phyloP scores from a whole-genome alignment of 202 grass and related monocot genomes.

The Musa balbisiana region DNA sequence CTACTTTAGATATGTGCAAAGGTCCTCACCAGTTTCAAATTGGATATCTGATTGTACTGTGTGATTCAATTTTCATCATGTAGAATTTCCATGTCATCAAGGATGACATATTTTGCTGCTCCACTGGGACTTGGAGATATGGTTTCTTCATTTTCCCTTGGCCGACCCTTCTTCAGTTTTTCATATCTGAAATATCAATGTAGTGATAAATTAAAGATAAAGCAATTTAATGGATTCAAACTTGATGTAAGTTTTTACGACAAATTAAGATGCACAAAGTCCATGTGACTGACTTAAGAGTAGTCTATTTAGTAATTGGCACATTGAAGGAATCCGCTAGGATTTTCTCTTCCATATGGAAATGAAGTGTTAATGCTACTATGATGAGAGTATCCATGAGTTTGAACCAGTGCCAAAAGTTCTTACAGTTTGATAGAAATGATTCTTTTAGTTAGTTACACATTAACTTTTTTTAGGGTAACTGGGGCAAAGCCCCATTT shows the following conservation, averaged over 20 bases:
- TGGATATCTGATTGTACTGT: neutral
- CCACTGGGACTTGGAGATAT: constrained; percentile 44
- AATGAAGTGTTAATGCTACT: neutral
- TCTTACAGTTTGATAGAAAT: neutral
- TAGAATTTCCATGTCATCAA: constrained; percentile 73
- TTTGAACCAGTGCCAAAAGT: neutral
- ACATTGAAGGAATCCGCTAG: neutral
- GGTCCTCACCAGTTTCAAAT: neutral
- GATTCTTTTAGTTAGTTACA: neutral
- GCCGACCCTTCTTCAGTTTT: constrained; percentile 64
- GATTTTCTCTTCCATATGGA: neutral
- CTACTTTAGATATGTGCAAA: neutral
- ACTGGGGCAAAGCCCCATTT: neutral
- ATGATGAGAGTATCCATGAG: neutral
- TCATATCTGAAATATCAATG: constrained; percentile 55
- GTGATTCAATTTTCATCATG: constrained; percentile 31
- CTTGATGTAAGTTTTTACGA: constrained; percentile 22
- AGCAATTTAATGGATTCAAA: neutral
- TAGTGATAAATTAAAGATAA: neutral
- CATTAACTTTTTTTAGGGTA: neutral
- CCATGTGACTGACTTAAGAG: neutral
- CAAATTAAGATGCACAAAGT: constrained; percentile 7
- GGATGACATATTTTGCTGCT: constrained; percentile 82
- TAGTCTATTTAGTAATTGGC: neutral
- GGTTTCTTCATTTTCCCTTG: constrained; percentile 39